Conservation (phyloP, 2,329 filamentous ascomycete species). For the Cladorrhinum sp. region DNA sequence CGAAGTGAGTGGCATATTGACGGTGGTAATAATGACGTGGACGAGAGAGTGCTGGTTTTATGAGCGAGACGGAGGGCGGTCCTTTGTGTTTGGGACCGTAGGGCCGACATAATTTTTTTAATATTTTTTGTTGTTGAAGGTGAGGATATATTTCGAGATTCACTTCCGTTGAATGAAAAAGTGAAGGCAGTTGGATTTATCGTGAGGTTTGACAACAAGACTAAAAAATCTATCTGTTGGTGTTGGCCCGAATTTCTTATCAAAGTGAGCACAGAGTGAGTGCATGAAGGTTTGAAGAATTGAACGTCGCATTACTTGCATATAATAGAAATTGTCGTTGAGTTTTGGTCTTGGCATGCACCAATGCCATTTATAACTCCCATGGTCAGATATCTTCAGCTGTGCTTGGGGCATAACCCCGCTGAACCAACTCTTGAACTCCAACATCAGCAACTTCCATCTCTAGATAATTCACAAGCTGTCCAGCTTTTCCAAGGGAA, state of each 20-base stretch:
- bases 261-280: not conserved
- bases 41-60: not conserved
- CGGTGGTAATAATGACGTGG: too few species aligned
- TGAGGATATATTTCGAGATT: too few species aligned
- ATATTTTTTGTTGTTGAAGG: too few species aligned
- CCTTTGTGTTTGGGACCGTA: not conserved
- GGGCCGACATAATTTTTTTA: not conserved
- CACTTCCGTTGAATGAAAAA: not conserved
- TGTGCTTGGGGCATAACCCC: not conserved
- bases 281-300: not conserved
- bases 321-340: not conserved
- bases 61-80: not conserved
- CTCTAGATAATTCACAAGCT: too few species aligned
- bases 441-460: too few species aligned
- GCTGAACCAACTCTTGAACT: not conserved
- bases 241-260: not conserved
- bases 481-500: too few species aligned
- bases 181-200: not conserved
- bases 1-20: not conserved
- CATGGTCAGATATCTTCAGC: not conserved
- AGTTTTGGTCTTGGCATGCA: not conserved
- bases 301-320: not conserved
- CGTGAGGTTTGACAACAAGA: not conserved
- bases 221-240: not conserved
- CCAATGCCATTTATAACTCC: not conserved